Evolutionary conservation across 306 rosid species (phyloP).

Genomic region (Medicago truncatula): DNA sequence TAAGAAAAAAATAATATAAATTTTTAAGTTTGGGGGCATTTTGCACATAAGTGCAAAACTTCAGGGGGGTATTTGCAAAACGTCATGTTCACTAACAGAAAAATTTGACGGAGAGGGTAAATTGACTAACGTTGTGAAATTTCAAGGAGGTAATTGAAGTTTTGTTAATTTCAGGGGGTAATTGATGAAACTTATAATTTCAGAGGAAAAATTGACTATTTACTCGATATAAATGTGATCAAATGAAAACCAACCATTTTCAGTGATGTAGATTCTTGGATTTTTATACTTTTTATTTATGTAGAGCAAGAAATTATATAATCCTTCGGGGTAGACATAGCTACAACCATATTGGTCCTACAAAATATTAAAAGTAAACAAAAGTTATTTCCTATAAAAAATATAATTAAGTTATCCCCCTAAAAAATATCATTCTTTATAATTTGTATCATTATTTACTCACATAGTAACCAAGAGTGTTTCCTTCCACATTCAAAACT

Average conservation of each 20-base stretch:
- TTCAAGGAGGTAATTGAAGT: too few relatives aligned
- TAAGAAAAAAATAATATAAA: too few relatives aligned
- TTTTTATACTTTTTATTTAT: conserved; percentile 23
- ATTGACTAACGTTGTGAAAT: too few relatives aligned
- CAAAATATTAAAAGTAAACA: background rate
- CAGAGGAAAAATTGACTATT: too few relatives aligned
- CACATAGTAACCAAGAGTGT: conserved; percentile 44
- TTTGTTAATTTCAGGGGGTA: too few relatives aligned
- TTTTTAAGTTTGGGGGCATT: too few relatives aligned
- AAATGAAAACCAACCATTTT: conserved; percentile 43
- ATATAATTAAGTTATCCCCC: background rate
- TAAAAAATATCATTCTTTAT: background rate
- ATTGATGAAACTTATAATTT: too few relatives aligned
- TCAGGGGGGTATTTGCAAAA: too few relatives aligned
- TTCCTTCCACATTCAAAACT: conserved; percentile 34
- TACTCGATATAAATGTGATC: background rate
- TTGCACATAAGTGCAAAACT: too few relatives aligned
- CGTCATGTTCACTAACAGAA: too few relatives aligned
- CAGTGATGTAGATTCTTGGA: conserved; percentile 44
- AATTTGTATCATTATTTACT: conserved; percentile 10
- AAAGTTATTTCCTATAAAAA: background rate
- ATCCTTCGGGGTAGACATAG: conserved; percentile 40
- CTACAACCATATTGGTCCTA: background rate
- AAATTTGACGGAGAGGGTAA: too few relatives aligned
- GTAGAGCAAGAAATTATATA: conserved; percentile 33